phyloP scores from a whole-genome alignment of 1,139 yeast species.

The Hansenula anomala region DNA sequence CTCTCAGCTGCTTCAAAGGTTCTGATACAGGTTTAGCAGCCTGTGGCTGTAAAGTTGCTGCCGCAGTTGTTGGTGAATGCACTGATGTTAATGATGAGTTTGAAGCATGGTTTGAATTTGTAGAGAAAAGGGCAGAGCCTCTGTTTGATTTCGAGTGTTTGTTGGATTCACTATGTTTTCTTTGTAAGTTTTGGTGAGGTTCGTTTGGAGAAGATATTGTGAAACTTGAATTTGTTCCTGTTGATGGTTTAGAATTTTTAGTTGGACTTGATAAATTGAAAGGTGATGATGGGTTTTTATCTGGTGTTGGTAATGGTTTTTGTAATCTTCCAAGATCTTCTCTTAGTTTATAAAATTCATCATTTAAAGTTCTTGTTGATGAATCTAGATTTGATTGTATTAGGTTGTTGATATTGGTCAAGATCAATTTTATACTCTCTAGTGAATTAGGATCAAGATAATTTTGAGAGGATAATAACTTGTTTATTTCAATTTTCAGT shows the following conservation, averaged over 20 bases:
- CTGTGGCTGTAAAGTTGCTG: conserved; percentile 9
- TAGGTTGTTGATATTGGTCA: conserved; percentile 22
- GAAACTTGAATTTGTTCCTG: conserved; percentile 2
- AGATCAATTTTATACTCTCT: conserved; percentile 28
- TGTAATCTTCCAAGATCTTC: conserved; percentile 22
- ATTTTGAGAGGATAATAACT: conserved; percentile 26
- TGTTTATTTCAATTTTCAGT: conserved; percentile 46
- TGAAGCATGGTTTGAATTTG: conserved; percentile 12
- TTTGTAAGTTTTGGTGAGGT: conserved; percentile 2
- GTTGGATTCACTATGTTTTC: conserved; percentile 5
- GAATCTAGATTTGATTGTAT: conserved; percentile 36
- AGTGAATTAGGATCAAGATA: conserved; percentile 26
- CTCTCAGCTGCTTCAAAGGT: conserved; percentile 80
- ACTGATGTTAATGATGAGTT: conserved; percentile 10
- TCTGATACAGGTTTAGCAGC: conserved; percentile 36
- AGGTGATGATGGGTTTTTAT: conserved; percentile 19
- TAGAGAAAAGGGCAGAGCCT: conserved; percentile 17
- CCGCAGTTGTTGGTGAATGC: conserved; percentile 9
- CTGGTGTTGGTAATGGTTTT: conserved; percentile 24
- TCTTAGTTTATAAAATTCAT: conserved; percentile 16
- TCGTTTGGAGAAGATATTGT: conserved; percentile 2
- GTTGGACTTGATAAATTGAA: conserved; percentile 34
- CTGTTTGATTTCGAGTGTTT: conserved; percentile 4
- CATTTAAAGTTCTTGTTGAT: conserved; percentile 20
- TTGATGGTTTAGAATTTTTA: conserved; percentile 27